Conservation (phyloP, 2,329 filamentous ascomycete species). For the Didymellaceae sp. region DNA sequence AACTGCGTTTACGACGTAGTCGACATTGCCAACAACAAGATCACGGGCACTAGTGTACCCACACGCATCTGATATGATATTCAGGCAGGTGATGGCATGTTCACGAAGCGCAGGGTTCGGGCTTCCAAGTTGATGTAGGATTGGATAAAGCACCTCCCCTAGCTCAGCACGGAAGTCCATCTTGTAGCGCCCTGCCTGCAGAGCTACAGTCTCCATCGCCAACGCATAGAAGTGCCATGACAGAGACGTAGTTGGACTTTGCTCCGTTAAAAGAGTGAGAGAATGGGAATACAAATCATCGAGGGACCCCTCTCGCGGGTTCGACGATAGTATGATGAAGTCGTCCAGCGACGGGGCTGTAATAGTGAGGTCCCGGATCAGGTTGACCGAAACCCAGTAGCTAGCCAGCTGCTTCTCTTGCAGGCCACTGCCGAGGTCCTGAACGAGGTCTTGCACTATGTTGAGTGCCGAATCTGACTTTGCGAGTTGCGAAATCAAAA, state of each 20-base stretch:
- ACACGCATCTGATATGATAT: slow-evolving; percentile 77
- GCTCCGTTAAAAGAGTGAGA: slow-evolving; percentile 63
- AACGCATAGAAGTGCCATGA: slow-evolving; percentile 81
- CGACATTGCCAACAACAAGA: slow-evolving; percentile 87
- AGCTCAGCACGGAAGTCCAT: slow-evolving; percentile 80
- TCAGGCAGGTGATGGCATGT: slow-evolving; percentile 84
- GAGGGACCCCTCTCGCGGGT: slow-evolving; percentile 44
- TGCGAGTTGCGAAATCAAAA: slow-evolving; percentile 64
- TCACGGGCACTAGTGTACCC: slow-evolving; percentile 76
- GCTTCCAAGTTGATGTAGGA: slow-evolving; percentile 87
- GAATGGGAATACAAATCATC: slow-evolving; percentile 75
- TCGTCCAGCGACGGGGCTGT: slow-evolving; percentile 66
- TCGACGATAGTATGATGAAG: slow-evolving; percentile 61
- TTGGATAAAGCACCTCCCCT: slow-evolving; percentile 88
- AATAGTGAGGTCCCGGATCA: slow-evolving; percentile 66
- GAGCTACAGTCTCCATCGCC: slow-evolving; percentile 79
- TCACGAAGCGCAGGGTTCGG: slow-evolving; percentile 70
- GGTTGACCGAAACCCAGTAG: slow-evolving; percentile 80
- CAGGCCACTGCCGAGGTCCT: slow-evolving; percentile 64
- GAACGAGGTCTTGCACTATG: slow-evolving; percentile 70
- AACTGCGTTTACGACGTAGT: slow-evolving; percentile 95
- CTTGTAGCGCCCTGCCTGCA: slow-evolving; percentile 72
- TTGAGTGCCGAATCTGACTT: slow-evolving; percentile 51
- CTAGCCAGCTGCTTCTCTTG: slow-evolving; percentile 69
- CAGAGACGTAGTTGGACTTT: slow-evolving; percentile 41